These are phyloP conservation scores for Fraxinus latifolia DNA, from an alignment of 305 asterid genomes.

Conservation along the genomic window DNA sequence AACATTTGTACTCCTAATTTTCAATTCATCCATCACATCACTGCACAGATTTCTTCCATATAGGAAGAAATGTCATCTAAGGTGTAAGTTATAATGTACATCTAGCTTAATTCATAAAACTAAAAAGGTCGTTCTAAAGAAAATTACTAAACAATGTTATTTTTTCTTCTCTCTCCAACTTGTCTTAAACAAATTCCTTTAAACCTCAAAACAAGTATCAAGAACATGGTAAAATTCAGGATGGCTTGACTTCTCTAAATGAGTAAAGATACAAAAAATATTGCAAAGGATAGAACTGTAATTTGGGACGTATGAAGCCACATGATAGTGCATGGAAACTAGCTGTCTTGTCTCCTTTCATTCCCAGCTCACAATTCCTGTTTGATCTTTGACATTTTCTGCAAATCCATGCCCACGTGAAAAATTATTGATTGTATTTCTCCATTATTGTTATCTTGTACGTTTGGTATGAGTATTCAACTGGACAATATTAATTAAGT, in stretches of 20 bases:
- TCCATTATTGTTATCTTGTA: slow-evolving; percentile 31
- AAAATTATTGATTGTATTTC: slow-evolving; percentile 30
- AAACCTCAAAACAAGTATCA: slow-evolving; percentile 15
- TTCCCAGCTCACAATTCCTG: slow-evolving; percentile 54
- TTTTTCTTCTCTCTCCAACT: neutral
- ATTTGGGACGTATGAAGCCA: slow-evolving; percentile 20
- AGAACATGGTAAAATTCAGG: slow-evolving; percentile 20
- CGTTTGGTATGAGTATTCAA: neutral
- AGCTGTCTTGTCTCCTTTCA: slow-evolving; percentile 43
- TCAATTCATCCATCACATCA: no score
- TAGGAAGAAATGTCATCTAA: no score
- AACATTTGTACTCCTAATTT: no score
- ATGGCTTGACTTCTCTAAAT: neutral
- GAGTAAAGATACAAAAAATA: neutral
- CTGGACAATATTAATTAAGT: neutral
- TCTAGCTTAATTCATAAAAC: no score
- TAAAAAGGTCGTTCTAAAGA: neutral
- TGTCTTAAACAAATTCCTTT: slow-evolving; percentile 23
- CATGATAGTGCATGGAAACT: slow-evolving; percentile 25
- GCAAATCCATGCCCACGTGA: slow-evolving; percentile 46
- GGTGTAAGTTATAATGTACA: no score
- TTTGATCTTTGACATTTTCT: slow-evolving; percentile 45
- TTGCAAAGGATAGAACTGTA: slow-evolving; percentile 8
- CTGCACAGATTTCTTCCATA: no score
- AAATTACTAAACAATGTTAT: neutral